Base-by-base conservation (phyloP, 192 early-diverging fungal genomes). In the Backusella parvicylindrica region DNA sequence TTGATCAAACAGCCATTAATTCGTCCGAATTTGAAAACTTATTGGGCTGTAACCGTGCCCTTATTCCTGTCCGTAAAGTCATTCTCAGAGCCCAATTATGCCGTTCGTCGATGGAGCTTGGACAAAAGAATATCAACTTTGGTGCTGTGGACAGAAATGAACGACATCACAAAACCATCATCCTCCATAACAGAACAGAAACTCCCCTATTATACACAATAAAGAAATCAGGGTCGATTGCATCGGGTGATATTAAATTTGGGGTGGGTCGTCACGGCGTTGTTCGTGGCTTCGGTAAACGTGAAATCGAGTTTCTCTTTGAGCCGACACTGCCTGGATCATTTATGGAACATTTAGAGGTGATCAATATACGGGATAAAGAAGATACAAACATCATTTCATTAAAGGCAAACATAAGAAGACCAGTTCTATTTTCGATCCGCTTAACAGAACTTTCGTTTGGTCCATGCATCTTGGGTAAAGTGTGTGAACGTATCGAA, bases 111-210 rank as follows among this genome's bases (percentile, higher is more conserved):
- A 94, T 99, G 87, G 95, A 96, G 35, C 81, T 99, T 0, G 95
- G 96, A n/a, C 97, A 99, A 78, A 94, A 93, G 76, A 93, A 96
- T 82, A 97, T 97, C 84, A 98, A 98, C 67, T 97, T 99, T 83
- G 96, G 97, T 26, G 86, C 86, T 33, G 85, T 98, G 75, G 94
- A 97, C 77, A 90, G 90, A 56, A 93, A 95, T 75, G 90, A 93
- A 74, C 88, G 89, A 64, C 86, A 93, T 41, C 94, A 91, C 40
- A 97, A 97, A 78, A 89, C 91, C 26, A 93, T 99, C 30, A 83
- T 95, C 7, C 89, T 98, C 37, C 90, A 95, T 63, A 97, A 99
- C 79, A 91, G 92, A 30, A 90, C 92, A 36, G 96, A 97, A 78
- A 90, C 91, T 23, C 91, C 96, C 0, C 79, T 97, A 71, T 83